Percentiles rank a stretch among this genome's conserved stretches.
phyloP scores from a whole-genome alignment of 306 rosid genomes.

The Adenanthera pavonina region DNA sequence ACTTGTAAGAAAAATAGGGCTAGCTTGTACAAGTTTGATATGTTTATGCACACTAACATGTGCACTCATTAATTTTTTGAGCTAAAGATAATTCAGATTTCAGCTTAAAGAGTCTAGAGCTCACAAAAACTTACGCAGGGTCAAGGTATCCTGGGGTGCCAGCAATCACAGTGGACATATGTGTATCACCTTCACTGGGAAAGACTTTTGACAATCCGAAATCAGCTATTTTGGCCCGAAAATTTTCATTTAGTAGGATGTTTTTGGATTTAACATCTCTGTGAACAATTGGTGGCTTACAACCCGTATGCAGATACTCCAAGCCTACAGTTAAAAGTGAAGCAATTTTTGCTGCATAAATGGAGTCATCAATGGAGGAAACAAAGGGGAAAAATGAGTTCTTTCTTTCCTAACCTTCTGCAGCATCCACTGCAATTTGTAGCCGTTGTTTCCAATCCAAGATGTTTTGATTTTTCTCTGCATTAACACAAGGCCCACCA shows the following conservation, averaged over 20 bases:
- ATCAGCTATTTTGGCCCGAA: conserved; percentile 63
- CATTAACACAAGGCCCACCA: conserved; percentile 31
- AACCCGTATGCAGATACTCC: conserved; percentile 65
- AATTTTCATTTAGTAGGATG: conserved; percentile 56
- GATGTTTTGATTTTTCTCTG: conserved; percentile 45
- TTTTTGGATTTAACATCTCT: conserved; percentile 71
- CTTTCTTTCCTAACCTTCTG: conserved; percentile 53
- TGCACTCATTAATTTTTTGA: too few relatives aligned
- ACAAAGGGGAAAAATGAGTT: background rate
- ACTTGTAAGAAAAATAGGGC: background rate
- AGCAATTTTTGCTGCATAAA: conserved; percentile 26
- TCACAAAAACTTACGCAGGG: conserved; percentile 52
- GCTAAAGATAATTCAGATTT: background rate
- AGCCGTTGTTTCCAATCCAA: conserved; percentile 68
- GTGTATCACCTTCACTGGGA: conserved; percentile 49
- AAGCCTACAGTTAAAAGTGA: conserved; percentile 46
- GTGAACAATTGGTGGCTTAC: conserved; percentile 66
- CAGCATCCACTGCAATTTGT: conserved; percentile 60
- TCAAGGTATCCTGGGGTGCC: conserved; percentile 76
- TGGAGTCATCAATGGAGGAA: background rate
- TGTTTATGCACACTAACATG: too few relatives aligned
- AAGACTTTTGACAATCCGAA: conserved; percentile 68
- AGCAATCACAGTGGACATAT: conserved; percentile 48
- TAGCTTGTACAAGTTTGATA: too few relatives aligned
- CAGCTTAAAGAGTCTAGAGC: background rate